Percentiles rank a stretch among this genome's conserved stretches.
Evolutionary conservation across 1,284 basidiomycete genomes (phyloP).

Genomic region (Ustilago shanxiensis): DNA sequence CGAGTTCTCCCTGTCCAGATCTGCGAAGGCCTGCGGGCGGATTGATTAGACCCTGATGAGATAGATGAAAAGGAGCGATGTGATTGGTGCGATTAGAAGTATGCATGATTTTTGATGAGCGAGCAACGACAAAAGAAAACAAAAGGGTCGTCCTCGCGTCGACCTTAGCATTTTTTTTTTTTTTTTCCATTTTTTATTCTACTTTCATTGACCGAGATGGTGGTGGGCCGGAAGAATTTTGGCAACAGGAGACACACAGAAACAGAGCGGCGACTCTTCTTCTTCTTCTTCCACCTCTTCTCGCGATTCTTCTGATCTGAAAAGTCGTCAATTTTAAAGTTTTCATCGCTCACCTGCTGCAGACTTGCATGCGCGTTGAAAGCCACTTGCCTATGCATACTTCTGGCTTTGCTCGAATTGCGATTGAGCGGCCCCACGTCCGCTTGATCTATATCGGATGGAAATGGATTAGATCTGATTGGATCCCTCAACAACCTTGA

Average conservation of each 20-base stretch:
- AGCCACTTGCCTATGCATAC: neutral
- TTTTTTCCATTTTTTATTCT: neutral
- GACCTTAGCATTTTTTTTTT: conserved; percentile 7
- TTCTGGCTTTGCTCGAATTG: neutral
- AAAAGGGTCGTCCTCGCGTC: conserved; percentile 12
- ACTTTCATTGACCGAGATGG: neutral
- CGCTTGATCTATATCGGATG: conserved; percentile 23
- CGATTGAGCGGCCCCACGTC: conserved; percentile 18
- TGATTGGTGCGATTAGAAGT: conserved; percentile 56
- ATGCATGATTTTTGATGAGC: conserved; percentile 15
- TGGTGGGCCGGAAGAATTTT: conserved; percentile 6
- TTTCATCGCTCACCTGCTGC: neutral
- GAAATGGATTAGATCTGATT: conserved; percentile 52
- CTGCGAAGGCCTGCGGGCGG: conserved; percentile 2
- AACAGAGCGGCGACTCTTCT: too few relatives aligned
- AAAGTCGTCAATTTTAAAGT: conserved; percentile 29
- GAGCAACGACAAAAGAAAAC: neutral
- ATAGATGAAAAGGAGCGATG: conserved; percentile 21
- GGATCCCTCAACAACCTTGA: conserved; percentile 8
- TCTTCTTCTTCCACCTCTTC: neutral
- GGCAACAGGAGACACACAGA: neutral
- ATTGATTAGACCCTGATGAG: conserved; percentile 27
- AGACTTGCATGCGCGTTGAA: conserved; percentile 8
- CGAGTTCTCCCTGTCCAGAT: conserved; percentile 25
- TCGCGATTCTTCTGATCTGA: conserved; percentile 14